A percentile compares a stretch with the other conserved stretches of the same genome.
phyloP scores from a whole-genome alignment of 139 green algal species.

The Raphidocelis subcapitata region DNA sequence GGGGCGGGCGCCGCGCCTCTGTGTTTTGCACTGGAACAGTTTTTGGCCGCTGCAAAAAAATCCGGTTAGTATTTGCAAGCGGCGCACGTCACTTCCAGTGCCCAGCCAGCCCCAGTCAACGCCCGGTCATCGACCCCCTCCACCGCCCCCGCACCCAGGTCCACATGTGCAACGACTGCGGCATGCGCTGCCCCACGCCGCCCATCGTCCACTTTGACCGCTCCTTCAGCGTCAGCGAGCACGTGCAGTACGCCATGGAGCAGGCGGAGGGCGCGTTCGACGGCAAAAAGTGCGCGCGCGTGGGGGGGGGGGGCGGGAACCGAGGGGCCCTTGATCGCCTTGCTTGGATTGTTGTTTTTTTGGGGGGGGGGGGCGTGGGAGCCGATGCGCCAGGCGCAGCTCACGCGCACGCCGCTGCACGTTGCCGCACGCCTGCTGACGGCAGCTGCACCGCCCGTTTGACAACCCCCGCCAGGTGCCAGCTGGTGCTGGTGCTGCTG shows the following conservation, averaged over 20 bases:
- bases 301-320: neutral
- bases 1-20: no score
- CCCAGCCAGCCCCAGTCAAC: constrained; percentile 1
- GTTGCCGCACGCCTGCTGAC: no score
- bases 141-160: constrained; percentile 6
- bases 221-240: neutral
- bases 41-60: no score
- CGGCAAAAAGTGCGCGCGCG: constrained; percentile 1
- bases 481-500: constrained; percentile 34
- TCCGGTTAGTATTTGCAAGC: no score
- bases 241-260: neutral
- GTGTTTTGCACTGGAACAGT: no score
- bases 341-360: constrained; percentile 6
- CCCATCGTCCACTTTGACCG: neutral
- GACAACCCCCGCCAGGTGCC: constrained; percentile 22
- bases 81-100: no score
- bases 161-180: constrained; percentile 25
- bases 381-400: no score
- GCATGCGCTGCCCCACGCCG: constrained; percentile 4
- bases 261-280: constrained; percentile 3
- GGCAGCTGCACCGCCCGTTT: no score
- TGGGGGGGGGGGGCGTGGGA: neutral
- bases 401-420: no score
- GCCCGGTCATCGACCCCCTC: neutral
- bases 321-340: neutral